Evolutionary conservation across 192 early-diverging fungal genomes (phyloP).

Genomic region (Diversispora eburnea): DNA sequence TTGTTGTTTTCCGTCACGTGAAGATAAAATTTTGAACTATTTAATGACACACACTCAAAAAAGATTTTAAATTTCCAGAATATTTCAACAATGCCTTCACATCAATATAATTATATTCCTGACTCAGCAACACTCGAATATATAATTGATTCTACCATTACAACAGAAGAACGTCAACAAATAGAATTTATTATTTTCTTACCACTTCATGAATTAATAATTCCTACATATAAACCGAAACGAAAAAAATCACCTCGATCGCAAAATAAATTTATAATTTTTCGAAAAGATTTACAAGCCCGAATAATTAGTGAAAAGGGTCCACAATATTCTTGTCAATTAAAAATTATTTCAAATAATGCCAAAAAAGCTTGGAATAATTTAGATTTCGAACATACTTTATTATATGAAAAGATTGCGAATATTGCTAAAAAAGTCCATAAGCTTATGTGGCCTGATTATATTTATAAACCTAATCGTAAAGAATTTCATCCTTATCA

Average conservation of each 20-base stretch:
- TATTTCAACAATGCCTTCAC: too few relatives aligned
- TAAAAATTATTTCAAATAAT: neutral
- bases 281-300: neutral
- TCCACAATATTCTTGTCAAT: neutral
- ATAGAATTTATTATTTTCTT: neutral
- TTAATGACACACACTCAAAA: too few relatives aligned
- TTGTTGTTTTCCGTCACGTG: too few relatives aligned
- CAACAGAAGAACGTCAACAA: neutral
- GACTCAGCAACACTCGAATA: too few relatives aligned
- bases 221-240: neutral
- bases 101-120: too few relatives aligned
- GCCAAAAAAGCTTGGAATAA: neutral
- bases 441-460: neutral
- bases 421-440: neutral
- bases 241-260: neutral
- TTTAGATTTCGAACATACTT: neutral
- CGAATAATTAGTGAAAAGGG: neutral
- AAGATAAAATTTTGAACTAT: too few relatives aligned
- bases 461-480: neutral
- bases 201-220: neutral
- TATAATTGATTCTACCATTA: too few relatives aligned
- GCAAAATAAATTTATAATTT: neutral
- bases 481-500: neutral
- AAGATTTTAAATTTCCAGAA: too few relatives aligned
- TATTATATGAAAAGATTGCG: neutral